Conservation (phyloP, 805 yeast genomes). For the Candida pseudoglaebosa region DNA sequence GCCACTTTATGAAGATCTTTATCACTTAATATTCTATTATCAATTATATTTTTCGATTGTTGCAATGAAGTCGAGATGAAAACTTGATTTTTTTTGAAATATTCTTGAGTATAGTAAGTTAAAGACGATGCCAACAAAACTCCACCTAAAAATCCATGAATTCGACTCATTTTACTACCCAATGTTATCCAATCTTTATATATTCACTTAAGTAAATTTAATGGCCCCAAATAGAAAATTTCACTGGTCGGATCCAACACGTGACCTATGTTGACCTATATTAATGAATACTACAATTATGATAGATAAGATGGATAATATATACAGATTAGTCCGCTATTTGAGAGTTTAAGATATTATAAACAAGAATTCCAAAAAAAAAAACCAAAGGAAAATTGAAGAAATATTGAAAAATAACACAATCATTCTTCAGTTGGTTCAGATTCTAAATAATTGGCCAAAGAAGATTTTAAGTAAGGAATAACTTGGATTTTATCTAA, state of each 20-base stretch:
- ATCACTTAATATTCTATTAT: slow-evolving; percentile 49
- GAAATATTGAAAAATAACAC: too few species aligned
- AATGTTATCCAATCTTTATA: too few species aligned
- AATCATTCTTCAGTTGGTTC: background rate
- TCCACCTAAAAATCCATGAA: slow-evolving; percentile 45
- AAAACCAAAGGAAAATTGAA: too few species aligned
- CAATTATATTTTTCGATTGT: slow-evolving; percentile 47
- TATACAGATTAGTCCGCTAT: too few species aligned
- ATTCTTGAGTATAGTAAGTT: slow-evolving; percentile 57
- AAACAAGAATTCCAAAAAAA: too few species aligned
- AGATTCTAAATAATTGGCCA: slow-evolving; percentile 10
- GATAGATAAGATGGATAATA: too few species aligned
- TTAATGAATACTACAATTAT: too few species aligned
- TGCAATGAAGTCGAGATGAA: slow-evolving; percentile 45
- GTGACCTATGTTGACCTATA: too few species aligned
- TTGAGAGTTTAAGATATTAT: too few species aligned
- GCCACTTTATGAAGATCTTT: slow-evolving; percentile 42
- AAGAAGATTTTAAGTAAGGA: slow-evolving; percentile 33
- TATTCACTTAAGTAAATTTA: too few species aligned
- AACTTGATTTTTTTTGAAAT: slow-evolving; percentile 46
- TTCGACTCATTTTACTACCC: slow-evolving; percentile 44
- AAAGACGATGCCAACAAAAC: slow-evolving; percentile 59
- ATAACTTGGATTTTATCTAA: slow-evolving; percentile 39
- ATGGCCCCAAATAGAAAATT: too few species aligned
- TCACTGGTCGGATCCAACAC: too few species aligned